phyloP scores from a whole-genome alignment of 2,329 filamentous ascomycete genomes.

The Alternaria triticimaculans region DNA sequence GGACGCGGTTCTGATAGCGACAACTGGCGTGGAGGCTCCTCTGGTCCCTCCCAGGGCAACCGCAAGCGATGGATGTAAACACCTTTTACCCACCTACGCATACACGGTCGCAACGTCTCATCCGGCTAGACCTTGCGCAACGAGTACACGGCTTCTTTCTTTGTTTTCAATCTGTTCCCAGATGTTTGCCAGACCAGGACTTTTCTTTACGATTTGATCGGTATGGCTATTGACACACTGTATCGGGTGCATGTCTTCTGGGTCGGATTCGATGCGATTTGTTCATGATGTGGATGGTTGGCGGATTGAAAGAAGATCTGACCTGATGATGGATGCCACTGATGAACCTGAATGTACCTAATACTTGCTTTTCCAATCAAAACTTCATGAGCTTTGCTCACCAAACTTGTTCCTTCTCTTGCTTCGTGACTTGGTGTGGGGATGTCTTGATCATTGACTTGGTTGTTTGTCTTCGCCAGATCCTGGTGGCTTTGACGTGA shows the following conservation, averaged over 20 bases:
- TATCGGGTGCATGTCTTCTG: constrained; percentile 15
- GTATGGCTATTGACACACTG: constrained; percentile 14
- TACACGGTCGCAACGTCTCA: constrained; percentile 10
- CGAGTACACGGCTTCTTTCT: constrained; percentile 8
- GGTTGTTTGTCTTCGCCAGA: background rate
- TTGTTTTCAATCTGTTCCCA: constrained; percentile 20
- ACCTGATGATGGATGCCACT: constrained; percentile 21
- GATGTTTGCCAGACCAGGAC: constrained; percentile 19
- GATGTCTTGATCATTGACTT: background rate
- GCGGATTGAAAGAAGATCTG: constrained; percentile 26
- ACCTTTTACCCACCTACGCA: background rate
- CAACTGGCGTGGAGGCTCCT: constrained; percentile 7
- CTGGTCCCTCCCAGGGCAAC: constrained; percentile 8
- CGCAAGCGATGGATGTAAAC: constrained; percentile 20
- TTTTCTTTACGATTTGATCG: constrained; percentile 15
- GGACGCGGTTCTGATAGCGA: constrained; percentile 4
- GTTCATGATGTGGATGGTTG: constrained; percentile 21
- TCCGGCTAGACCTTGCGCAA: background rate
- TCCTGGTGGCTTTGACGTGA: background rate
- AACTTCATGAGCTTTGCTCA: constrained; percentile 25
- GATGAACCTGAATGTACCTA: constrained; percentile 8
- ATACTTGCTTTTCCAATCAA: constrained; percentile 11
- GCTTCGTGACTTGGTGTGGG: constrained; percentile 6
- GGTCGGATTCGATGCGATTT: constrained; percentile 13
- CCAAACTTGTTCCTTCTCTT: constrained; percentile 5